Base-by-base conservation (phyloP, 1,139 yeast species). In the Wickerhamomyces sp. region DNA sequence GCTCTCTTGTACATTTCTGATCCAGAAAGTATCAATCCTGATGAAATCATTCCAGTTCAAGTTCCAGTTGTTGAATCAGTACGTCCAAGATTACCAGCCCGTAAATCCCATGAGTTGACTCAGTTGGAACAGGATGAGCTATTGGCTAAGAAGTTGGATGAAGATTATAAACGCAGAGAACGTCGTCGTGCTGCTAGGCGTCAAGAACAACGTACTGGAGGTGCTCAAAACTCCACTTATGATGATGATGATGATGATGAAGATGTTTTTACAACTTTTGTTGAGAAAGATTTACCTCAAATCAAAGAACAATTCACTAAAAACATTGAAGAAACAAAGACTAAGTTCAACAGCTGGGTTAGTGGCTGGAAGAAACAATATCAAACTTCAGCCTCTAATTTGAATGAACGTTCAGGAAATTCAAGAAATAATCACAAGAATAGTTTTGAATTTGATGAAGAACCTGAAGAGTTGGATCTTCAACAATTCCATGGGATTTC, bases 271-370 rank as follows among this genome's bases (percentile, higher is more conserved):
- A 83, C 82, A 42, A 81, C 76, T 49, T 73, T 84, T 58, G 83
- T 83, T 35, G 82, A 78, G 47, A 77, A 75, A 51, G 82, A 77
- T 47, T 57, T 78, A 43, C 83, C 84, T 10, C 89, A 82, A 57
- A 69, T 88, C 55, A 81, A 78, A 58, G 88, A 85, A 45, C 79
- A 81, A 43, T 75, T 89, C 49, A 73, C 79, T 44, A 84, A 84
- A 60, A 94, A 95, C 30, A 73, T 90, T 44, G 91, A 84, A 59
- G 97, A 90, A 58, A 93, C 98, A 1, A 79, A 84, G 49, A 74
- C 79, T 40, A 85, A 86, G 44, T 79, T 93, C 48, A 83, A 86
- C 53, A 78, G 81, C 27, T 90, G 97, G 95, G 84, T 91, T 49
- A 79, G 80, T 55, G 89, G 84, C 38, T 50, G 62, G 56, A 55